Conservation (phyloP, 2,329 filamentous ascomycete species). For the Fusarium begoniae region DNA sequence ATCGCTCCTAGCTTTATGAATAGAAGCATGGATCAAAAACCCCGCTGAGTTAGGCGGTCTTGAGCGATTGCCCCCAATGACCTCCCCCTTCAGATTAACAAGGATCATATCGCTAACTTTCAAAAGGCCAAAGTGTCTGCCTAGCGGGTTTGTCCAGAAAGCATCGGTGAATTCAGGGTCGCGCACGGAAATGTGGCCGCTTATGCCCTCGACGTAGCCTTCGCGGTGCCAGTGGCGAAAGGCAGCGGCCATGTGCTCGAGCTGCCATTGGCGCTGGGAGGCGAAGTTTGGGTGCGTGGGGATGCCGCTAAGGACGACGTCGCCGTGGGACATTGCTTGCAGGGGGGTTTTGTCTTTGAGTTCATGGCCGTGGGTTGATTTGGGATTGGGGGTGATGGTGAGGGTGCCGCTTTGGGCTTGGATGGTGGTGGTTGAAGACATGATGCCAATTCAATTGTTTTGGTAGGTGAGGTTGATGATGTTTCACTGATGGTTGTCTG, state of each 20-base stretch:
- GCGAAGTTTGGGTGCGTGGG: constrained; percentile 38
- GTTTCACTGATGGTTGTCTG: fast-evolving
- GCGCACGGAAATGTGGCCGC: constrained; percentile 72
- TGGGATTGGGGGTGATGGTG: constrained; percentile 15
- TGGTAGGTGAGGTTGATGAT: too few relatives aligned
- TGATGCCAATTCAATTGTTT: not conserved
- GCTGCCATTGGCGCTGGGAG: constrained; percentile 44
- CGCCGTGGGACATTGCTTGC: constrained; percentile 41
- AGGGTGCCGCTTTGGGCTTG: not conserved
- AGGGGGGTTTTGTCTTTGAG: constrained; percentile 37
- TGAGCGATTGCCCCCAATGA: constrained; percentile 68
- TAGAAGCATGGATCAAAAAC: constrained; percentile 72
- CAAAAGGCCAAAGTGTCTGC: constrained; percentile 71
- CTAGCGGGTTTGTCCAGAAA: constrained; percentile 75
- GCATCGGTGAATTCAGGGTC: constrained; percentile 68
- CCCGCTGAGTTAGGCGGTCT: constrained; percentile 73
- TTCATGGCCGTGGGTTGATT: constrained; percentile 34
- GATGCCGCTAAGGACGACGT: constrained; percentile 38
- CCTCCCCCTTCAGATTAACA: constrained; percentile 67
- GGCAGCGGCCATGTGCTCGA: constrained; percentile 71
- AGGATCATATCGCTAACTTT: constrained; percentile 75
- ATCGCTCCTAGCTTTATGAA: constrained; percentile 71
- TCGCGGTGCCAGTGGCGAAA: constrained; percentile 74
- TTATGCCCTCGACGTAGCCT: constrained; percentile 74
- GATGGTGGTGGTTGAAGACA: not conserved